phyloP scores from a whole-genome alignment of 208 protist species.

The Crithidia brevicula region DNA sequence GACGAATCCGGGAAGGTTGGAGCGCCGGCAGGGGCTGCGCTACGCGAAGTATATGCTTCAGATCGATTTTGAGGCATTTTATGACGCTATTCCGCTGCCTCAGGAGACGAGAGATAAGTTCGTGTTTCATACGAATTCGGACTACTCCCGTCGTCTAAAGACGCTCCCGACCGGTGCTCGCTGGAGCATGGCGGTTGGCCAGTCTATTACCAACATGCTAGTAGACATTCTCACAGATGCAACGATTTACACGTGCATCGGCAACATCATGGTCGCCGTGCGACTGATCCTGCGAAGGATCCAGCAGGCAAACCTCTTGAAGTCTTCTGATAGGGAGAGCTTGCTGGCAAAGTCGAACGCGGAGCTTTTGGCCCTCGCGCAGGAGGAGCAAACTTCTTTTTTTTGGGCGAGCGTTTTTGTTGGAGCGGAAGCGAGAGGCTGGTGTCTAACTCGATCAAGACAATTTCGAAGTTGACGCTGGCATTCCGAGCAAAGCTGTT shows the following conservation, averaged over 20 bases:
- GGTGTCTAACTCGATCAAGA: not conserved
- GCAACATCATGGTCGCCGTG: not conserved
- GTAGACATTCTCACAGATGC: not conserved
- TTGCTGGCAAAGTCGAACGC: not conserved
- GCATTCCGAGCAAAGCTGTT: not conserved
- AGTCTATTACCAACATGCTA: not conserved
- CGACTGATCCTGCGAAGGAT: not conserved
- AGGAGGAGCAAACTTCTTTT: slow-evolving; percentile 5
- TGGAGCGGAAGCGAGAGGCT: not conserved
- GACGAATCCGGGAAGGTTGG: not conserved
- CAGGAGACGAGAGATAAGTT: not conserved
- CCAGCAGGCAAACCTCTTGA: not conserved
- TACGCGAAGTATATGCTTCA: not conserved
- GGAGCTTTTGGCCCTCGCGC: not conserved
- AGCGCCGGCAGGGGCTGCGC: not conserved
- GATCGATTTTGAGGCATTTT: slow-evolving; percentile 4
- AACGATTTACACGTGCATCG: not conserved
- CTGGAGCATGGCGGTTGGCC: not conserved
- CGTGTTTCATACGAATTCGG: not conserved
- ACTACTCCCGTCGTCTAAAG: not conserved
- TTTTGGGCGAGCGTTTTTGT: not conserved
- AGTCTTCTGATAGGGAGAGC: not conserved
- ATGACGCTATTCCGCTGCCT: not conserved
- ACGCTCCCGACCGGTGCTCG: not conserved
- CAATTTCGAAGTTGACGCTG: not conserved